A percentile compares a stretch with the other conserved stretches of the same genome.
These are phyloP conservation scores for Trichomonas gallinae DNA, from an alignment of 208 protist genomes.

Conservation along the genomic window DNA sequence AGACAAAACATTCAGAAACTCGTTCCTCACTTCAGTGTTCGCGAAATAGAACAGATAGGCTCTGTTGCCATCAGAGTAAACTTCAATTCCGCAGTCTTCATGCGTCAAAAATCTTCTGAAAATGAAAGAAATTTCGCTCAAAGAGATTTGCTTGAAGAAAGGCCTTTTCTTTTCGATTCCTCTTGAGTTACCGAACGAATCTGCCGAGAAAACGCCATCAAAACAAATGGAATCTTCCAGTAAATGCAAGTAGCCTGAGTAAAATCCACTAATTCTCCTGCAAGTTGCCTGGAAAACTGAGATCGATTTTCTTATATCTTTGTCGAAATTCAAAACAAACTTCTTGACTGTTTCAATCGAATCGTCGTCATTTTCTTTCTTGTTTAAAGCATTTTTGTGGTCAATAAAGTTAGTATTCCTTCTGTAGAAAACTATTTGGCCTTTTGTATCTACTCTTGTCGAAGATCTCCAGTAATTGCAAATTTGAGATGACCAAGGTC, in stretches of 20 bases:
- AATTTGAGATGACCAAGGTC: background rate
- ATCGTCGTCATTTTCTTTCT: background rate
- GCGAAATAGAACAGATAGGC: background rate
- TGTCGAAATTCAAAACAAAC: background rate
- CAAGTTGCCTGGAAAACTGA: background rate
- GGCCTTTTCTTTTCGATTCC: background rate
- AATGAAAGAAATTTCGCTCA: background rate
- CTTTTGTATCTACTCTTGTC: background rate
- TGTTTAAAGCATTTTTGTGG: background rate
- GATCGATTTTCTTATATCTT: background rate
- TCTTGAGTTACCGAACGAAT: background rate
- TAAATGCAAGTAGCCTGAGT: background rate
- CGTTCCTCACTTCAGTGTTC: background rate
- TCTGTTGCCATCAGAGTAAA: background rate
- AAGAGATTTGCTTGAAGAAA: background rate
- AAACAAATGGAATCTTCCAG: background rate
- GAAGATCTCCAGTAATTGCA: background rate
- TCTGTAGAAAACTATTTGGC: background rate
- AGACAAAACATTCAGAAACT: background rate
- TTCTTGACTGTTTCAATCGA: background rate
- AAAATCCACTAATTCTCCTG: background rate
- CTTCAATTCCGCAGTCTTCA: background rate
- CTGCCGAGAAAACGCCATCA: background rate
- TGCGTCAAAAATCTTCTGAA: background rate
- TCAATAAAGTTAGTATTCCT: background rate